A percentile compares a stretch with the other conserved stretches of the same genome.
phyloP scores from a whole-genome alignment of 2,329 filamentous ascomycete species.

The Cladosporium halotolerans region DNA sequence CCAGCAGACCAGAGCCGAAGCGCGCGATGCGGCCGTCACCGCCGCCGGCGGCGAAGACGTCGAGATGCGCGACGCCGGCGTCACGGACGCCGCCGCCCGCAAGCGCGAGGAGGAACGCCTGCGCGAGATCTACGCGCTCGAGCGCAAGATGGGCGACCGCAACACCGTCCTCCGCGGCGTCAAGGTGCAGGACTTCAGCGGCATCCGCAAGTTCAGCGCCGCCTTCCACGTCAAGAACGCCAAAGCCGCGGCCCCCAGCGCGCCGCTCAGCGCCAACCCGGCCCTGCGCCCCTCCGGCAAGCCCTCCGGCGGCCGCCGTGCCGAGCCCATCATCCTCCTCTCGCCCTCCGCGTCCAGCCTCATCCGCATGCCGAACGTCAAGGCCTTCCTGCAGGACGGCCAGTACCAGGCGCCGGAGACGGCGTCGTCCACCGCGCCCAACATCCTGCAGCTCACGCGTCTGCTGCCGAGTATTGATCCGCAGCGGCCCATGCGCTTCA shows the following conservation, averaged over 20 bases:
- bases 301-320: conserved; percentile 40
- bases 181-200: conserved; percentile 87
- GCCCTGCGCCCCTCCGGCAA: conserved; percentile 31
- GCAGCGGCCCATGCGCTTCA: conserved; percentile 75
- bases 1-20: conserved; percentile 45
- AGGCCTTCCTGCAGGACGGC: conserved; percentile 83
- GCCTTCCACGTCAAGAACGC: conserved; percentile 41
- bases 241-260: conserved; percentile 38
- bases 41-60: conserved; percentile 29
- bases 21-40: conserved; percentile 42
- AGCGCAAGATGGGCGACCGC: conserved; percentile 85
- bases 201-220: conserved; percentile 68
- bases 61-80: conserved; percentile 36
- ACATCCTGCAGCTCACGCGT: conserved; percentile 81
- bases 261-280: conserved; percentile 42
- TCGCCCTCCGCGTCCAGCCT: conserved; percentile 93
- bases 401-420: conserved; percentile 68
- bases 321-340: conserved; percentile 88
- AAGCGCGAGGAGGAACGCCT: conserved; percentile 71
- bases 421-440: conserved; percentile 54
- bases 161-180: conserved; percentile 82
- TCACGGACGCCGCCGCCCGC: conserved; percentile 41
- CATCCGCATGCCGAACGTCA: conserved; percentile 91
- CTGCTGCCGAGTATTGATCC: conserved; percentile 64
- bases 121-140: conserved; percentile 82